Conservation (phyloP, 805 yeast species). For the Hanseniaspora lindneri region DNA sequence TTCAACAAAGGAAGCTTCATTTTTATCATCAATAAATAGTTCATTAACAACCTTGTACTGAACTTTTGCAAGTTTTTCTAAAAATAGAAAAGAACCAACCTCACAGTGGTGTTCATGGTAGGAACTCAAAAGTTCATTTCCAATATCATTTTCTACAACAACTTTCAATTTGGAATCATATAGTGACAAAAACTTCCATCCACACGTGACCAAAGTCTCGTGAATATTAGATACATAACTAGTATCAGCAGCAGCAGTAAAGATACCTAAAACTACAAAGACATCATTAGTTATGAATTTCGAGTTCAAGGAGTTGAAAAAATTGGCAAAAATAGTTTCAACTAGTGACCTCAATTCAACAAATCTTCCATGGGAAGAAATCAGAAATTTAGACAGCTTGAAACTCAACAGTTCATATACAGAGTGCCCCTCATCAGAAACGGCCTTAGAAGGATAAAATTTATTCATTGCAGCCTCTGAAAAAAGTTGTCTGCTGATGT, state of each 20-base stretch:
- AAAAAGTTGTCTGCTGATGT: conserved; percentile 41
- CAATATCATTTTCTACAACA: conserved; percentile 13
- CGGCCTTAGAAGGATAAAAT: conserved; percentile 21
- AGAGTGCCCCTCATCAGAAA: conserved; percentile 26
- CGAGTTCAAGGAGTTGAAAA: conserved; percentile 14
- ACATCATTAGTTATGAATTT: conserved; percentile 12
- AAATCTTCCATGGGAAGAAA: conserved; percentile 23
- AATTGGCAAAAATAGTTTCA: conserved; percentile 17
- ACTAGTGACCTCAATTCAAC: conserved; percentile 22
- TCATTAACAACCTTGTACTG: conserved; percentile 20
- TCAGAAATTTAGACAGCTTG: conserved; percentile 28
- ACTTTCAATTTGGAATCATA: conserved; percentile 9
- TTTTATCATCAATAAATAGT: conserved; percentile 16
- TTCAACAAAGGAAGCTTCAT: conserved; percentile 16
- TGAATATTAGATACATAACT: conserved; percentile 3
- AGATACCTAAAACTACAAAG: conserved; percentile 25
- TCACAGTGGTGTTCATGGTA: conserved; percentile 26
- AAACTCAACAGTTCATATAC: conserved; percentile 34
- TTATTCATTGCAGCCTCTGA: conserved; percentile 29
- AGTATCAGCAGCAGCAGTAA: conserved; percentile 27
- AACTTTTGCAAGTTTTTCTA: conserved; percentile 21
- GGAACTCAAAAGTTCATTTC: conserved; percentile 9
- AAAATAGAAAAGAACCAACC: conserved; percentile 23
- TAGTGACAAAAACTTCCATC: conserved; percentile 8
- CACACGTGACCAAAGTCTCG: conserved; percentile 4